These are phyloP conservation scores for Thelonectria olida DNA, from an alignment of 2,329 filamentous ascomycete species.

Conservation along the genomic window DNA sequence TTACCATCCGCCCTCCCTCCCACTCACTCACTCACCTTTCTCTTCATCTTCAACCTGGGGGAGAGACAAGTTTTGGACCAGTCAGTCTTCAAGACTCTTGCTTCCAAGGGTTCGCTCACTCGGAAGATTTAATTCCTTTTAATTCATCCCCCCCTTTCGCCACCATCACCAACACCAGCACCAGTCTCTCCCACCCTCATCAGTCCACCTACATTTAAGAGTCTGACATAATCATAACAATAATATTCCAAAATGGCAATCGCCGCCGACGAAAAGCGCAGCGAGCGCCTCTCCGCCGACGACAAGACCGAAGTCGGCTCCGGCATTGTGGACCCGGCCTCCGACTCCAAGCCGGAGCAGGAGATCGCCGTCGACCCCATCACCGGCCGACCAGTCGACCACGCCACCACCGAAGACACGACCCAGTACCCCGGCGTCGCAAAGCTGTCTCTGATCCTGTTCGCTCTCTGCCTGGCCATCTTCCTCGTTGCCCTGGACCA, in stretches of 20 bases:
- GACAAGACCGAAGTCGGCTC: slow-evolving; percentile 46
- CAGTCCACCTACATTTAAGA: no score
- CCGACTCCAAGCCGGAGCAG: slow-evolving; percentile 12
- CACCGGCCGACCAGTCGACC: slow-evolving; percentile 49
- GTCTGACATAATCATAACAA: no score
- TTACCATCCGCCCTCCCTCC: no score
- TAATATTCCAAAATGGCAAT: slow-evolving; percentile 17
- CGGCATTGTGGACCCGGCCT: slow-evolving; percentile 28
- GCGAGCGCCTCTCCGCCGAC: slow-evolving; percentile 39
- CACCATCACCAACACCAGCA: neutral
- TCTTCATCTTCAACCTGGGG: no score
- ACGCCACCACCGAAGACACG: slow-evolving; percentile 20
- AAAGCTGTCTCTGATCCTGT: slow-evolving; percentile 53
- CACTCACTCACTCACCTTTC: no score
- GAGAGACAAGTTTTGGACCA: no score
- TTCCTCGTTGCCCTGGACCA: slow-evolving; percentile 62
- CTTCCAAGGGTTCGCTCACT: no score
- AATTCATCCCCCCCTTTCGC: no score
- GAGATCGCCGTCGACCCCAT: neutral
- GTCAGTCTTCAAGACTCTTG: no score
- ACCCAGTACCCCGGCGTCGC: slow-evolving; percentile 50
- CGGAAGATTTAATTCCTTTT: no score
- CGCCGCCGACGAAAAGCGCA: slow-evolving; percentile 33
- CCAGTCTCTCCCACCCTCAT: neutral
- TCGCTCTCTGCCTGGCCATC: slow-evolving; percentile 55